phyloP scores from a whole-genome alignment of 2,329 filamentous ascomycete genomes.

The Neocatenulostroma microsporum region DNA sequence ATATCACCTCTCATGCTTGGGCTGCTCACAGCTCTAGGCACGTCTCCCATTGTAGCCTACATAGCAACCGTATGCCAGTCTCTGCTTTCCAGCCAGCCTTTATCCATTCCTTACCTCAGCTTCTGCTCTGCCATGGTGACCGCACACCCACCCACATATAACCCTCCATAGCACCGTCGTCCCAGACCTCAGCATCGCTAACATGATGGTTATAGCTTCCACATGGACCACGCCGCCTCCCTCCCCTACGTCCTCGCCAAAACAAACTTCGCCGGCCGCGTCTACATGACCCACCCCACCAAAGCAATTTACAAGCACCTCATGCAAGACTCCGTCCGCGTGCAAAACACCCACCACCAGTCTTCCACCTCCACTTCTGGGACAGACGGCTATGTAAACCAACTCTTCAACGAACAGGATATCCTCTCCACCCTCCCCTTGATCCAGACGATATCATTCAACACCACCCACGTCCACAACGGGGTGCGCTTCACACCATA shows the following conservation, averaged over 20 bases:
- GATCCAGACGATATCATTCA: slow-evolving; percentile 97
- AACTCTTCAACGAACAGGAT: slow-evolving; percentile 89
- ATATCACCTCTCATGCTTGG: not conserved
- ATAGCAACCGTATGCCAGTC: slow-evolving; percentile 30
- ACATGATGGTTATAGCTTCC: slow-evolving; percentile 60
- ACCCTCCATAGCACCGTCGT: not conserved
- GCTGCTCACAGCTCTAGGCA: not conserved
- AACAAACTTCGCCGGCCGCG: slow-evolving; percentile 91
- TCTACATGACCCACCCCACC: slow-evolving; percentile 99
- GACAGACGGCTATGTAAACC: slow-evolving; percentile 44
- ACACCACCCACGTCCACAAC: slow-evolving; percentile 94
- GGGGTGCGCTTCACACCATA: slow-evolving; percentile 96
- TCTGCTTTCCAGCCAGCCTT: slow-evolving; percentile 8
- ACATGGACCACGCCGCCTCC: slow-evolving; percentile 97
- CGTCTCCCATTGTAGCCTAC: slow-evolving; percentile 14
- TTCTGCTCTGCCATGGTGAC: slow-evolving; percentile 14
- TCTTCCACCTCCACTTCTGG: slow-evolving; percentile 19
- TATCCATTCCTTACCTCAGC: slow-evolving; percentile 6
- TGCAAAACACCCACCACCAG: slow-evolving; percentile 46
- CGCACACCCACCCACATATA: slow-evolving; percentile 1
- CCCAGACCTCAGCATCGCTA: slow-evolving; percentile 6
- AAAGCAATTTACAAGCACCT: slow-evolving; percentile 99
- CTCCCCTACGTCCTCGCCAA: slow-evolving; percentile 95
- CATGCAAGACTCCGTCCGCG: slow-evolving; percentile 91
- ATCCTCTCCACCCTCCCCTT: slow-evolving; percentile 86